A percentile compares a stretch with the other conserved stretches of the same genome.
These are phyloP conservation scores for Plasmodium malariae DNA, from an alignment of 169 alveolate species.

Conservation along the genomic window DNA sequence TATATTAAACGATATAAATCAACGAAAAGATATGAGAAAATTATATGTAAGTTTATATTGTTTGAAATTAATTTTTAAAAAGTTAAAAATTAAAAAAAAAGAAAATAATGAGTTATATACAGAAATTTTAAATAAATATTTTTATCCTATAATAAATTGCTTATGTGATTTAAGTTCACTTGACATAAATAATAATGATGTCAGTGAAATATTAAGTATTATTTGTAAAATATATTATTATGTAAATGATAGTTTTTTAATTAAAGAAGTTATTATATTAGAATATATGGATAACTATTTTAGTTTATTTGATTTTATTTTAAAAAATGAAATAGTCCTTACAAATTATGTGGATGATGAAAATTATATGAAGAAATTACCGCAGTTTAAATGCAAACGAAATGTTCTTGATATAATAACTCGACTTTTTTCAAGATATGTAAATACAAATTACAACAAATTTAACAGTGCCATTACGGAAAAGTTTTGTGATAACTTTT, in stretches of 20 bases:
- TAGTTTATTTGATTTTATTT: slow-evolving; percentile 58
- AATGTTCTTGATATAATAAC: slow-evolving; percentile 48
- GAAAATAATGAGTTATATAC: slow-evolving; percentile 45
- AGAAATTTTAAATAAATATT: slow-evolving; percentile 62
- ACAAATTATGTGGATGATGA: slow-evolving; percentile 55
- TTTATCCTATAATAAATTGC: slow-evolving; percentile 57
- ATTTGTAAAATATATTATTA: slow-evolving; percentile 62
- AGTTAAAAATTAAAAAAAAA: slow-evolving; percentile 59
- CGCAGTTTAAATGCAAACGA: slow-evolving; percentile 69
- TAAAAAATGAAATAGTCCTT: slow-evolving; percentile 49
- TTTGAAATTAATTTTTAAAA: slow-evolving; percentile 53
- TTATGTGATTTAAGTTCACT: slow-evolving; percentile 56
- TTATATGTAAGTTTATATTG: slow-evolving; percentile 62
- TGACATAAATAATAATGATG: slow-evolving; percentile 56
- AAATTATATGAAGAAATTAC: slow-evolving; percentile 44
- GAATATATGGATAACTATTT: slow-evolving; percentile 69
- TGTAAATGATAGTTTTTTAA: slow-evolving; percentile 54
- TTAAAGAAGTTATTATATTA: slow-evolving; percentile 48
- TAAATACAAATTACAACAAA: slow-evolving; percentile 56
- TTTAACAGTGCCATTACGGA: slow-evolving; percentile 49
- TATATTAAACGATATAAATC: slow-evolving; percentile 50
- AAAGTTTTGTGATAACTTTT: slow-evolving; percentile 41
- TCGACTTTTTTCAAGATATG: slow-evolving; percentile 42
- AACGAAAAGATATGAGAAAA: slow-evolving; percentile 55
- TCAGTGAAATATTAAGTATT: slow-evolving; percentile 39